phyloP scores from a whole-genome alignment of 805 yeast species.

The Babjeviella inositovora region DNA sequence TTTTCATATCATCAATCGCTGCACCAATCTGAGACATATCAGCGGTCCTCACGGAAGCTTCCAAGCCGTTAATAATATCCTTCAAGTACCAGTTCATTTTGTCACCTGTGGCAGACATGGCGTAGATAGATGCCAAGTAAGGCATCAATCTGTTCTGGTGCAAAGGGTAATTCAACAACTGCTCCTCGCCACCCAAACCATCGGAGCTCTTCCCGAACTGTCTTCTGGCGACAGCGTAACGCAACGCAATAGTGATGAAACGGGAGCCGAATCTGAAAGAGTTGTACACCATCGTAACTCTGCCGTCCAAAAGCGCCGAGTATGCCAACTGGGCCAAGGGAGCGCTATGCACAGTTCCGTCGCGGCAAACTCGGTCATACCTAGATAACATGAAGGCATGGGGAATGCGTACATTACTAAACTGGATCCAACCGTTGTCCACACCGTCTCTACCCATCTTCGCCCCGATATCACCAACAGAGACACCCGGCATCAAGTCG shows the following conservation, averaged over 20 bases:
- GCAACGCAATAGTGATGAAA: constrained; percentile 66
- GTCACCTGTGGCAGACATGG: constrained; percentile 56
- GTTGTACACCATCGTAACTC: constrained; percentile 82
- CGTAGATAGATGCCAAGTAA: constrained; percentile 64
- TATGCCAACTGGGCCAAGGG: constrained; percentile 83
- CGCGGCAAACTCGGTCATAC: constrained; percentile 55
- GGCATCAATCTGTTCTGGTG: constrained; percentile 85
- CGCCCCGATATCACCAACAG: constrained; percentile 84
- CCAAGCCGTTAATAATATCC: constrained; percentile 33
- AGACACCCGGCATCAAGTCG: constrained; percentile 61
- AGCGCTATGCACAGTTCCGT: constrained; percentile 60
- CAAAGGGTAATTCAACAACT: constrained; percentile 71
- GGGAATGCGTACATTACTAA: constrained; percentile 70
- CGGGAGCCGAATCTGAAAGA: constrained; percentile 71
- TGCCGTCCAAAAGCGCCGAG: constrained; percentile 75
- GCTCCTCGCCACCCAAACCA: no score
- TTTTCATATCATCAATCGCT: constrained; percentile 51
- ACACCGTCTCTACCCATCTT: constrained; percentile 95
- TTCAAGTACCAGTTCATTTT: constrained; percentile 39
- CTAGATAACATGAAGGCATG: constrained; percentile 69
- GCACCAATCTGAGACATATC: constrained; percentile 23
- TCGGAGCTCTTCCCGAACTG: constrained; percentile 61
- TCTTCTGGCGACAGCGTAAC: constrained; percentile 82
- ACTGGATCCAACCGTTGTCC: constrained; percentile 96
- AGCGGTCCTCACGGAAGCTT: constrained; percentile 27